phyloP scores from a whole-genome alignment of 2,329 filamentous ascomycete species.

The Beauveria rudraprayagi region DNA sequence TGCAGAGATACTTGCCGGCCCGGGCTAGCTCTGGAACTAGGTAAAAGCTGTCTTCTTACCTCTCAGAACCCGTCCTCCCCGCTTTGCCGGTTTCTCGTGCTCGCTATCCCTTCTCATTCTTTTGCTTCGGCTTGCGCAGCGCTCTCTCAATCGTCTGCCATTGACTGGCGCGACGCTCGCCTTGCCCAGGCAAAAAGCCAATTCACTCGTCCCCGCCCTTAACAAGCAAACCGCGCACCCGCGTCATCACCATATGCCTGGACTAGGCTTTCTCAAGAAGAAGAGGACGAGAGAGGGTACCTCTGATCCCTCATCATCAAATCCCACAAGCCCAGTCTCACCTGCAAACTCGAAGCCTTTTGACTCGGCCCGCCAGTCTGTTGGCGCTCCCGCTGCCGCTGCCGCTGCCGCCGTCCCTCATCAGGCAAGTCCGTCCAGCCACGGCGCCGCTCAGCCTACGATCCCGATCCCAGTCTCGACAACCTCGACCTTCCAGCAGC shows the following conservation, averaged over 20 bases:
- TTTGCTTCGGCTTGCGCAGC: neutral
- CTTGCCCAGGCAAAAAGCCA: neutral
- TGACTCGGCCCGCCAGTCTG: slow-evolving; percentile 30
- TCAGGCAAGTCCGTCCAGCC: slow-evolving; percentile 7
- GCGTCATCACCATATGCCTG: slow-evolving; percentile 61
- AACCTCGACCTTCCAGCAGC: slow-evolving; percentile 11
- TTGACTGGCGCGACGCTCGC: slow-evolving; percentile 4
- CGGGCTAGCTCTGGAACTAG: neutral
- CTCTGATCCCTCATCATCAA: slow-evolving; percentile 59
- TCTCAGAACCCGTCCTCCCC: neutral
- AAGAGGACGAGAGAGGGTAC: slow-evolving; percentile 93
- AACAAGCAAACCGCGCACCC: neutral
- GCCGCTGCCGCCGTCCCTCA: neutral
- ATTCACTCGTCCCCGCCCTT: neutral
- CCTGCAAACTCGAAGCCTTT: slow-evolving; percentile 43
- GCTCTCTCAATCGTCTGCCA: slow-evolving; percentile 5
- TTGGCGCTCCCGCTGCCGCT: slow-evolving; percentile 15
- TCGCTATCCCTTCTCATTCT: slow-evolving; percentile 11
- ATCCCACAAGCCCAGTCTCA: slow-evolving; percentile 56
- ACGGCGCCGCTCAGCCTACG: slow-evolving; percentile 19
- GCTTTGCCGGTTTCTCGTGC: slow-evolving; percentile 6
- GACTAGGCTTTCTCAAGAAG: slow-evolving; percentile 94
- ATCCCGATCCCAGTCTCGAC: slow-evolving; percentile 7
- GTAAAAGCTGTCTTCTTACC: neutral
- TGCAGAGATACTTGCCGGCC: neutral